Percentiles rank a stretch among this genome's conserved stretches.
Conservation (phyloP, 768 basidiomycete species). For the Rhizopogon roseolus region DNA sequence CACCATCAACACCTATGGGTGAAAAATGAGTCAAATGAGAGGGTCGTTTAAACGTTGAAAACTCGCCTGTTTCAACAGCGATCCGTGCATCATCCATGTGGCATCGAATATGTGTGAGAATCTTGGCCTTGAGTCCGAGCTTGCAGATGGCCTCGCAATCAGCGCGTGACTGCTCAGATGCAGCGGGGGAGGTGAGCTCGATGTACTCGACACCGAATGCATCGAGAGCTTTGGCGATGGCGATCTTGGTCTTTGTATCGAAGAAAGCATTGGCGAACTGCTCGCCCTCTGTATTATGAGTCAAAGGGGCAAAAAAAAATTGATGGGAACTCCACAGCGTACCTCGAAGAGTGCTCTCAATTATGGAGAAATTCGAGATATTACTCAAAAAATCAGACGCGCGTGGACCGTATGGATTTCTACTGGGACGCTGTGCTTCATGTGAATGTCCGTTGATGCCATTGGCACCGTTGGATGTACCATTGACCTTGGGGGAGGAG, state of each 20-base stretch:
- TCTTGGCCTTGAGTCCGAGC: constrained; percentile 93
- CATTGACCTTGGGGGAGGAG: constrained; percentile 20
- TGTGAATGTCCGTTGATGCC: constrained; percentile 25
- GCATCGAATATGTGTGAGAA: constrained; percentile 97
- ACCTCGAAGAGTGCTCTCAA: constrained; percentile 96
- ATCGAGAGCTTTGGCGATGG: constrained; percentile 96
- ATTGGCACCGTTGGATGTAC: constrained; percentile 38
- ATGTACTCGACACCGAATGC: constrained; percentile 99
- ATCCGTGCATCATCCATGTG: constrained; percentile 99
- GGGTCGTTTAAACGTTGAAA: not conserved
- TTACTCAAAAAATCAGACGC: constrained; percentile 92
- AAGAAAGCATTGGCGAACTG: constrained; percentile 99
- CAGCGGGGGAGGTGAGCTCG: constrained; percentile 96
- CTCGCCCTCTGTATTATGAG: constrained; percentile 72
- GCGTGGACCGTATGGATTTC: constrained; percentile 86
- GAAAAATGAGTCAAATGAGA: not conserved
- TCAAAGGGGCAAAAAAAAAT: constrained; percentile 5
- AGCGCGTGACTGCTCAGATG: constrained; percentile 88
- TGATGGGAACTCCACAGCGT: constrained; percentile 17
- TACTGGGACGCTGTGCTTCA: constrained; percentile 31
- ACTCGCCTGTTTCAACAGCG: constrained; percentile 92
- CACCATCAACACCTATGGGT: constrained; percentile 86
- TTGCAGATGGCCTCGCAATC: constrained; percentile 99
- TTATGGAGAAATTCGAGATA: constrained; percentile 91
- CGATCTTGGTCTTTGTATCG: constrained; percentile 99